phyloP scores from a whole-genome alignment of 495 filamentous ascomycete genomes.

The Darksidea phi region DNA sequence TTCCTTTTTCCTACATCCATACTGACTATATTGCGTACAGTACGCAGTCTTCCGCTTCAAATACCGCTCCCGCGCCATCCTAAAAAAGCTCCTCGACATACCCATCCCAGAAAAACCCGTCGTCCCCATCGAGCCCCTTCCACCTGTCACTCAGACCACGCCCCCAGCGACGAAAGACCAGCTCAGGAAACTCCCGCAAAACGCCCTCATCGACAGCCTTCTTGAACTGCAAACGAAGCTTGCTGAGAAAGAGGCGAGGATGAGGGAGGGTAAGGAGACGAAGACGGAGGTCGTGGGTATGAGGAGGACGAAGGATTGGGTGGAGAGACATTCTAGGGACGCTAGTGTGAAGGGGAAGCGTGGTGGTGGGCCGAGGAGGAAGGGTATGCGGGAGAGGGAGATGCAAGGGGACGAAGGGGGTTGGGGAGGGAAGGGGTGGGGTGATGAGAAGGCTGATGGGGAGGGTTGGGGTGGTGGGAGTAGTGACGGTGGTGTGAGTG shows the following conservation, averaged over 20 bases:
- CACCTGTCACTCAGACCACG: background rate
- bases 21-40: conserved; percentile 45
- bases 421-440: no score
- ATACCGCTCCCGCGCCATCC: conserved; percentile 42
- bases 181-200: background rate
- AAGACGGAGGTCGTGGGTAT: conserved; percentile 1
- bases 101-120: conserved; percentile 3
- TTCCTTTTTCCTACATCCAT: conserved; percentile 36
- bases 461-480: no score
- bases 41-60: conserved; percentile 53
- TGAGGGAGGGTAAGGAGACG: background rate
- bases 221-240: background rate
- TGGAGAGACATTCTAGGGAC: background rate
- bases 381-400: background rate
- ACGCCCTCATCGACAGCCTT: background rate
- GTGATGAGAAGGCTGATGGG: no score
- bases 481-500: no score
- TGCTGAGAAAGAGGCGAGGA: background rate
- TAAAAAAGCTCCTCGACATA: conserved; percentile 10
- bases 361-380: conserved; percentile 7
- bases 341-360: background rate
- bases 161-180: background rate
- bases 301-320: background rate
- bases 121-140: background rate
- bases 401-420: background rate